Evolutionary conservation across 352 stramenopile genomes (phyloP).

Genomic region (Phytopythium mirpurense): DNA sequence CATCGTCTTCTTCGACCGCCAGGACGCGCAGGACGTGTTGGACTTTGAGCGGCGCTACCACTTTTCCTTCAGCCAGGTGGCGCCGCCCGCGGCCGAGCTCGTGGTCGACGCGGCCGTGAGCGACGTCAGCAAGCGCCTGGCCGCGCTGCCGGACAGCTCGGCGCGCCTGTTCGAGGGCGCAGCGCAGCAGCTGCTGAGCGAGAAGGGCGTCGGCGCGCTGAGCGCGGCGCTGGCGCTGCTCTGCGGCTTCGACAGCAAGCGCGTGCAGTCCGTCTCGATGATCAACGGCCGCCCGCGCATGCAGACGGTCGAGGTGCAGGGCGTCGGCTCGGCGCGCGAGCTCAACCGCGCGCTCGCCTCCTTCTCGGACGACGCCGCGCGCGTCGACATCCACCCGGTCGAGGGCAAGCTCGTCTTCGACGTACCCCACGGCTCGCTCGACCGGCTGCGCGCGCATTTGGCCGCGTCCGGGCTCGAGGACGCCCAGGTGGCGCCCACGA

Average conservation of each 20-base stretch:
- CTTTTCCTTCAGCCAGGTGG: slow-evolving; percentile 60
- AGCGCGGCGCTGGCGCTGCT: slow-evolving; percentile 67
- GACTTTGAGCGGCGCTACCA: slow-evolving; percentile 79
- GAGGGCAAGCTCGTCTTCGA: slow-evolving; percentile 72
- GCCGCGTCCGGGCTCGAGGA: slow-evolving; percentile 18
- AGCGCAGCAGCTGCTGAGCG: slow-evolving; percentile 44
- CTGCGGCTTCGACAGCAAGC: slow-evolving; percentile 72
- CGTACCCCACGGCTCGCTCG: slow-evolving; percentile 43
- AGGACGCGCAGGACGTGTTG: slow-evolving; percentile 54
- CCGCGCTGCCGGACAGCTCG: slow-evolving; percentile 35
- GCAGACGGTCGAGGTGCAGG: slow-evolving; percentile 64
- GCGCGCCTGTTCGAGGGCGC: slow-evolving; percentile 54
- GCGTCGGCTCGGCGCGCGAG: slow-evolving; percentile 37
- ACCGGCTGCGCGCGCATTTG: slow-evolving; percentile 41
- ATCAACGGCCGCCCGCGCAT: slow-evolving; percentile 57
- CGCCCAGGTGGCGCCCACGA: slow-evolving; percentile 33
- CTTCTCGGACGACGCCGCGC: slow-evolving; percentile 33
- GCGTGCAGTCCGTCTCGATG: slow-evolving; percentile 66
- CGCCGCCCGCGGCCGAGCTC: slow-evolving; percentile 48
- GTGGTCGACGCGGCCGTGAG: slow-evolving; percentile 49
- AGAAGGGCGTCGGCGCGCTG: slow-evolving; percentile 46
- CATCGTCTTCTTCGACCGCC: slow-evolving; percentile 83
- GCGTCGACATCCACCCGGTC: slow-evolving; percentile 47
- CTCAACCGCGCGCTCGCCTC: slow-evolving; percentile 35
- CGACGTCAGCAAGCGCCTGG: slow-evolving; percentile 51